These are phyloP conservation scores for Helicocarpus griseus DNA, from an alignment of 2,329 filamentous ascomycete genomes.

Conservation along the genomic window DNA sequence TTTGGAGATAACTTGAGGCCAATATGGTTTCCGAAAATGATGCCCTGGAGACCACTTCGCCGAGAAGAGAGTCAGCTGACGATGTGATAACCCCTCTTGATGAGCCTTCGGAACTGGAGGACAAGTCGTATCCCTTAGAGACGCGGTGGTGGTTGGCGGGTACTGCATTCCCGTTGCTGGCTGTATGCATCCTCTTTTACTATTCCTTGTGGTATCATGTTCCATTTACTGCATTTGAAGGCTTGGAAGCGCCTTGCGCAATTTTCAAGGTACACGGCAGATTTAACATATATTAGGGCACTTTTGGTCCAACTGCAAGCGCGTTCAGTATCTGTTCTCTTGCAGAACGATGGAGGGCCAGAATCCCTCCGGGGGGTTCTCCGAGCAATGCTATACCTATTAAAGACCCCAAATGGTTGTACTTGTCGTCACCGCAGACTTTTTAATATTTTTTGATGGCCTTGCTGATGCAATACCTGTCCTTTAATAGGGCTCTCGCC, in stretches of 20 bases:
- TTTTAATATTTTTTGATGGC: not conserved
- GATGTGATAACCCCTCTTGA: not conserved
- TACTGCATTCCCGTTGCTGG: conserved; percentile 48
- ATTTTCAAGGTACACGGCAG: too few relatives aligned
- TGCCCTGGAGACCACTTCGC: not conserved
- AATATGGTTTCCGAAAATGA: not conserved
- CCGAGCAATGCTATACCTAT: conserved; percentile 39
- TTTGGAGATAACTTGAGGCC: too few relatives aligned
- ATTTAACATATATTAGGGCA: conserved; percentile 23
- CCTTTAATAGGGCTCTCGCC: conserved; percentile 36
- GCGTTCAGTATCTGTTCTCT: conserved; percentile 48
- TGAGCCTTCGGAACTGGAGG: not conserved
- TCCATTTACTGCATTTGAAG: too few relatives aligned
- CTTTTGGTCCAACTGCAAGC: conserved; percentile 47
- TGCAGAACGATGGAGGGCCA: conserved; percentile 46
- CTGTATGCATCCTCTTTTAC: conserved; percentile 21
- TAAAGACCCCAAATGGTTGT: conserved; percentile 44
- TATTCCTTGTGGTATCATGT: not conserved
- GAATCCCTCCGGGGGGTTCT: conserved; percentile 37
- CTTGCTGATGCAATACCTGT: conserved; percentile 1
- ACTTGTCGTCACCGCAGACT: conserved; percentile 1
- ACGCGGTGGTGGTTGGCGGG: conserved; percentile 51
- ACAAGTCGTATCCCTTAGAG: not conserved
- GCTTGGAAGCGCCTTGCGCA: too few relatives aligned
- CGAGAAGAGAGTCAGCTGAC: not conserved